Conservation (phyloP, 805 yeast genomes). For the Brettanomyces naardenensis region DNA sequence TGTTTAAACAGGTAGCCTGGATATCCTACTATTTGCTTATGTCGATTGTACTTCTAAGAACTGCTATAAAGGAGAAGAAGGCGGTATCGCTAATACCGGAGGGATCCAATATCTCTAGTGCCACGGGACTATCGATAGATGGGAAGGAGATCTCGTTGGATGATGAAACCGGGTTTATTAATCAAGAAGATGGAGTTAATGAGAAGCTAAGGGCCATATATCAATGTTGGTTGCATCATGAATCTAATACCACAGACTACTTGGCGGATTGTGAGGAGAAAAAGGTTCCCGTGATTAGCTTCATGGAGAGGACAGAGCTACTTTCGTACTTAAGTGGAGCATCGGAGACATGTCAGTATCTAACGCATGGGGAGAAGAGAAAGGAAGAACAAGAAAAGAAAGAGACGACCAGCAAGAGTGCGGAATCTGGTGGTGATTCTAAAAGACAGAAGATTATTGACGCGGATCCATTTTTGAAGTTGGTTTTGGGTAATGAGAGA, state of each 20-base stretch:
- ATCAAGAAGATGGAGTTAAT: slow-evolving; percentile 29
- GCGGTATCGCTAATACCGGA: slow-evolving; percentile 11
- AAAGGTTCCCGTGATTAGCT: slow-evolving; percentile 63
- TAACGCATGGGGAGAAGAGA: slow-evolving; percentile 19
- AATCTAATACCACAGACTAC: slow-evolving; percentile 74
- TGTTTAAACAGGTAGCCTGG: too few relatives aligned
- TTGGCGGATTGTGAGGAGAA: slow-evolving; percentile 60
- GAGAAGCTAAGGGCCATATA: slow-evolving; percentile 52
- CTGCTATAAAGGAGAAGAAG: slow-evolving; percentile 10
- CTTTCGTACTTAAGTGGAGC: slow-evolving; percentile 75
- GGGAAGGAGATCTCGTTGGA: slow-evolving; percentile 23
- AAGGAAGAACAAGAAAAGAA: slow-evolving; percentile 1
- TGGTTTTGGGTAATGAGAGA: slow-evolving; percentile 38
- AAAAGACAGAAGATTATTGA: slow-evolving; percentile 21
- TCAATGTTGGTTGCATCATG: slow-evolving; percentile 73
- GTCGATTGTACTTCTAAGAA: too few relatives aligned
- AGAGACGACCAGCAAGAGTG: slow-evolving; percentile 4
- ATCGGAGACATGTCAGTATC: slow-evolving; percentile 48
- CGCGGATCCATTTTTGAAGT: slow-evolving; percentile 43
- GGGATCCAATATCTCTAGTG: slow-evolving; percentile 13
- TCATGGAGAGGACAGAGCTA: slow-evolving; percentile 79
- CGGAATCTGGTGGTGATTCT: slow-evolving; percentile 5
- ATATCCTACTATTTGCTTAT: too few relatives aligned
- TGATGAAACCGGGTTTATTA: slow-evolving; percentile 25
- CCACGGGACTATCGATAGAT: slow-evolving; percentile 12